Base-by-base conservation (phyloP, 2,329 filamentous ascomycete genomes). In the Aspergillus sp. region DNA sequence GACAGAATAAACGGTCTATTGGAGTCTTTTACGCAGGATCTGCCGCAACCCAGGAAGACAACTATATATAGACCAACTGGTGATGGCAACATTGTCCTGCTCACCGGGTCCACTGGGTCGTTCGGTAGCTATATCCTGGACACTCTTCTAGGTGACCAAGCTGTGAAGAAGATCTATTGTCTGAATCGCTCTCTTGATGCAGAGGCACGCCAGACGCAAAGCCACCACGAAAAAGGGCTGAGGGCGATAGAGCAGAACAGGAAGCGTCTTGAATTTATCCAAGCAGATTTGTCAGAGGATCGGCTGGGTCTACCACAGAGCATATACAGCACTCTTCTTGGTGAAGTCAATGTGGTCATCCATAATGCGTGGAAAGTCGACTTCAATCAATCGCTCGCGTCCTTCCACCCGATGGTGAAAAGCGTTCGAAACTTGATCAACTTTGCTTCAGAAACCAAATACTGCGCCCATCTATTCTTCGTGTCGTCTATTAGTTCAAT, bases 101-200 rank as follows among this genome's bases (percentile, higher is more conserved):
- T 40, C 15, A 15, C 79, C 0, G 81, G 79, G n/a, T 79, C 76
- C 3, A 83, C 81, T 0, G 81, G 81, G 7, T 77, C 76, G 4
- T 62, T 83, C 9, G 80, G 81, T 0, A 76, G 73, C 14, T 81
- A 81, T 62, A 66, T 83, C 37, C 71, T 83, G 4, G 68, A 78
- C 47, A 40, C 63, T 11, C 66, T 81, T 15, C 59, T 73, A 1
- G 46, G 58, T 4, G 66, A 70, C 35, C 68, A 73, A 0, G 52
- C 57, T 2, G 73, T 83, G 5, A 63, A 67, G 37, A 77, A 75
- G 59, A 64, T 83, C 25, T 70, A 80, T 46, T 82, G 79, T 53
- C 70, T 84, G 7, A 83, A 83, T 66, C 73, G 81, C 21, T 15
- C 44, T 7, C 0, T 9, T 3, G 77, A 82, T 27, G 76, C 76